phyloP scores from a whole-genome alignment of 192 early-diverging fungal species.

The Umbelopsis vinacea region DNA sequence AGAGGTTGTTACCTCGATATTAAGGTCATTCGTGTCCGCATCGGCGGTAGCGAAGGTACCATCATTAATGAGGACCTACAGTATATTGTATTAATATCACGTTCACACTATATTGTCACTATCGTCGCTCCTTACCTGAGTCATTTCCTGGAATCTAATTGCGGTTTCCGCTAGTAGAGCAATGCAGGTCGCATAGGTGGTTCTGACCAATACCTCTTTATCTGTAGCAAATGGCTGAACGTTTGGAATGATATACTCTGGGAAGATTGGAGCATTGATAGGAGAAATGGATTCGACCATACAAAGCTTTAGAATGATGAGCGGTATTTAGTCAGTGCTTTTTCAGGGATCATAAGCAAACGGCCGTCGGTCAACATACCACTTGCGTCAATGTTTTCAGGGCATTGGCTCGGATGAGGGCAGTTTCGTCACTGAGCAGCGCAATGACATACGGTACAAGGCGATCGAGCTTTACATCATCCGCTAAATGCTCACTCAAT shows the following conservation, averaged over 20 bases:
- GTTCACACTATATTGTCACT: neutral
- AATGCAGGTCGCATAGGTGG: constrained; percentile 83
- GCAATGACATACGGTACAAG: constrained; percentile 79
- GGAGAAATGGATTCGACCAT: constrained; percentile 78
- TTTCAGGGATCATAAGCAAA: neutral
- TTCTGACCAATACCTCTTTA: constrained; percentile 75
- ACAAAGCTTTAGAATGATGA: constrained; percentile 54
- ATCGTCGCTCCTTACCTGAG: constrained; percentile 53
- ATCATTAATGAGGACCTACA: constrained; percentile 51
- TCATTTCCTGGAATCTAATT: constrained; percentile 70
- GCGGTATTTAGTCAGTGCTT: neutral
- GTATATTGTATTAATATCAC: neutral
- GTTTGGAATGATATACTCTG: constrained; percentile 86
- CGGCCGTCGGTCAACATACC: constrained; percentile 43
- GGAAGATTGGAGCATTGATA: constrained; percentile 85
- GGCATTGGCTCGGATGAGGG: constrained; percentile 64
- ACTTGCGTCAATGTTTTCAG: constrained; percentile 71
- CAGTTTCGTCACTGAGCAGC: constrained; percentile 65
- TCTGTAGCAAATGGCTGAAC: constrained; percentile 74
- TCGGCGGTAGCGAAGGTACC: constrained; percentile 47
- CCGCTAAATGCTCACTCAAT: constrained; percentile 65
- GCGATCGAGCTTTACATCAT: constrained; percentile 76
- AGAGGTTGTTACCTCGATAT: constrained; percentile 44
- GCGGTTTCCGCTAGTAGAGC: constrained; percentile 80
- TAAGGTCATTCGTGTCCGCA: constrained; percentile 47